Conservation (phyloP, 2,329 filamentous ascomycete genomes). For the Xylariaceae sp. region DNA sequence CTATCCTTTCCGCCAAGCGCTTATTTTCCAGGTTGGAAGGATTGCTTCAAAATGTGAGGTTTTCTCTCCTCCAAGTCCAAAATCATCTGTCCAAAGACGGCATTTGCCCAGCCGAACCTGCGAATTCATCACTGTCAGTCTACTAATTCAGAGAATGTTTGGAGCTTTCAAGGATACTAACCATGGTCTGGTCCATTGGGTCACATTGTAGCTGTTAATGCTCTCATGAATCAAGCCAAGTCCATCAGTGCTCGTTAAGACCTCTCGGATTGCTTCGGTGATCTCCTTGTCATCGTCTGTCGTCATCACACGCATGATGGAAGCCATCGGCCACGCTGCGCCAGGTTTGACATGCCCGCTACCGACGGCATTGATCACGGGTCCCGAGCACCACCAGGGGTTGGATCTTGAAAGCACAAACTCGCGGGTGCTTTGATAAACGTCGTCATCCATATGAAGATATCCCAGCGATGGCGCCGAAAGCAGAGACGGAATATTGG, state of each 20-base stretch:
- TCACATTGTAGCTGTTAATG: constrained; percentile 58
- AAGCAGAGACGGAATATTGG: constrained; percentile 64
- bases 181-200: constrained; percentile 42
- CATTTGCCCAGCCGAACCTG: constrained; percentile 90
- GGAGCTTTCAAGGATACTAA: constrained; percentile 25
- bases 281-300: constrained; percentile 73
- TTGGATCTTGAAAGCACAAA: constrained; percentile 74
- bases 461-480: constrained; percentile 61
- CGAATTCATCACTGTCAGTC: constrained; percentile 20
- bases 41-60: constrained; percentile 45
- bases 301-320: constrained; percentile 49
- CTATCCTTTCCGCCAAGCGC: background rate
- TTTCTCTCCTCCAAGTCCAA: constrained; percentile 68
- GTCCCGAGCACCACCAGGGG: constrained; percentile 68
- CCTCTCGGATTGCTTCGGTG: constrained; percentile 51
- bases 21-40: constrained; percentile 33
- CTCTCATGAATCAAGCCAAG: constrained; percentile 78
- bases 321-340: constrained; percentile 52
- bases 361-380: constrained; percentile 66
- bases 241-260: constrained; percentile 65
- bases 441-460: constrained; percentile 49
- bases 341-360: constrained; percentile 60
- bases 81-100: constrained; percentile 77
- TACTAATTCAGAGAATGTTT: background rate
- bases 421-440: constrained; percentile 73